Conservation (phyloP, 345 rosid species). For the Brassica rapa region DNA sequence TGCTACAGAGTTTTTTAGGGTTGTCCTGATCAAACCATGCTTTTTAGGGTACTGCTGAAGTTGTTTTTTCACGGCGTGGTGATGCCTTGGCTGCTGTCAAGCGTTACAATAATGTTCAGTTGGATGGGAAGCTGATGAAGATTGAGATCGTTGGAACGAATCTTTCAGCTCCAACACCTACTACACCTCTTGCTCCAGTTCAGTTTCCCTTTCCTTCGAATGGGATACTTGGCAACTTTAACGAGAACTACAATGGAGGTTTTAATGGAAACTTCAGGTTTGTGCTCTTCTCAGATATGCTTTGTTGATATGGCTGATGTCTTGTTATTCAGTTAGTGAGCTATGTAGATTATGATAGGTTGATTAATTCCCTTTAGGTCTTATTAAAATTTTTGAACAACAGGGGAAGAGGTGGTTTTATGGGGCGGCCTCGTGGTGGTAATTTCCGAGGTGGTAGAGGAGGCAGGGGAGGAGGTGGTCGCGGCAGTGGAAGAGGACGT, state of each 20-base stretch:
- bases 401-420: conserved; percentile 48
- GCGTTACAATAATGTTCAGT: conserved; percentile 68
- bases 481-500: conserved; percentile 42
- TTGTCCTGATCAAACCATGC: conserved; percentile 7
- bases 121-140: conserved; percentile 74
- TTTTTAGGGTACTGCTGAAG: conserved; percentile 69
- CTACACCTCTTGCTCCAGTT: conserved; percentile 35
- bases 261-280: conserved; percentile 36
- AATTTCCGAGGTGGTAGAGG: conserved; percentile 45
- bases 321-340: background rate
- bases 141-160: conserved; percentile 65
- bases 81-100: conserved; percentile 69
- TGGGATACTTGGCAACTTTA: conserved; percentile 47
- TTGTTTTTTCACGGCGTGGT: conserved; percentile 52
- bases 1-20: background rate
- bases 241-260: conserved; percentile 19
- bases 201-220: conserved; percentile 40
- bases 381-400: conserved; percentile 11
- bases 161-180: conserved; percentile 33
- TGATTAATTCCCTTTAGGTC: background rate
- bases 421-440: conserved; percentile 46
- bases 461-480: conserved; percentile 43
- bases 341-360: background rate
- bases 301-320: background rate
- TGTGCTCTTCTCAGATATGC: background rate